Evolutionary conservation across 306 rosid genomes (phyloP), one percentile per base, ranked within the genome.

Genomic region (Casuarina equisetifolia): DNA sequence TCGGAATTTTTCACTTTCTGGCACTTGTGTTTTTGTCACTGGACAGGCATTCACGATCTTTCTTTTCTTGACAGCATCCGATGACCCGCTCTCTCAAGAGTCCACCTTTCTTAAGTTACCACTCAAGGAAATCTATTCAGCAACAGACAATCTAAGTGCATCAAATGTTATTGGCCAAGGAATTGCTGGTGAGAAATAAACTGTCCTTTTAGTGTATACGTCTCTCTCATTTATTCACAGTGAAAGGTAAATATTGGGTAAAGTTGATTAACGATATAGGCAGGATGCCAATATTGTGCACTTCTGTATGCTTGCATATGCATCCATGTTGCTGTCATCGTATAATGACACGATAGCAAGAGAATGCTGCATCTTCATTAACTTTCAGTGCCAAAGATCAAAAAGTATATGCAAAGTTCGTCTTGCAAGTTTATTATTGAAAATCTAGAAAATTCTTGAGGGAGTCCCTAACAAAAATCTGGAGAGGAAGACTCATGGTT

Each of bases 91-190:
- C 19, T 57, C 63, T 53, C 81, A 80, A 78, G 86, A 87, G 44
- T 61, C 85, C 38, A 32, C 82, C 54, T 80, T 73, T 72, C 78
- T 75, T 45, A 78, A 78, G 84, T 74, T 86, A 59, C 77, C 90
- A 50, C 70, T 58, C 40, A 84, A 68, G 87, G 89, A 86, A 45
- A 74, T 87, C 67, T 80, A 86, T 78, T 76, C 54, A 16, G 91
- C 88, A 4, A 87, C 92, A 51, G 32, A 81, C 82, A 80, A 89
- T 76, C 83, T 87, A 52, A 55, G 66, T 57, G 48, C 82, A 73
- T 71, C 82, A 25, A 91, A 91, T 80, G 87, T 75, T 80, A 81
- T 91, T 48, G 96, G 91, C 78, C 89, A 89, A 87, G 91, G 96
- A 46, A 69, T 76, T 52, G 89, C 93, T 17, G 93, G 96, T 91